Evolutionary conservation across 345 rosid species (phyloP).

Genomic region (Sonneratia alba): DNA sequence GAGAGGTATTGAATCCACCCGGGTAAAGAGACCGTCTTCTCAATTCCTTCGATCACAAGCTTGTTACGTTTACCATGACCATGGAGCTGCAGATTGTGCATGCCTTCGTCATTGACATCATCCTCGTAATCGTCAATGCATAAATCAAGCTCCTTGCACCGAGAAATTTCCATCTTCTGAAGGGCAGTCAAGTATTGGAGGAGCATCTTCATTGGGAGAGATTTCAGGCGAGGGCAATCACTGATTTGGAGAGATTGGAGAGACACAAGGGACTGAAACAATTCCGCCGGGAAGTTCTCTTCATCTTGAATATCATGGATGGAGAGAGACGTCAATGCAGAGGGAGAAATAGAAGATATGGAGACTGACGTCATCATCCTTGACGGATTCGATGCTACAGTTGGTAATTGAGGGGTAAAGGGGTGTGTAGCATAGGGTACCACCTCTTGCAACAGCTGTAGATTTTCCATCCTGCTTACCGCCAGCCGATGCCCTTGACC

Average conservation of each 20-base stretch:
- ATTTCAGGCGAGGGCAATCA: not conserved
- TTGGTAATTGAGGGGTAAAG: not conserved
- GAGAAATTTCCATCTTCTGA: not conserved
- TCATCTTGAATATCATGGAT: not conserved
- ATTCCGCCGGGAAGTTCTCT: not conserved
- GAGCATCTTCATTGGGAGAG: not conserved
- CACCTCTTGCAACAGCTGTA: not conserved
- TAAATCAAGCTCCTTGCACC: conserved; percentile 6
- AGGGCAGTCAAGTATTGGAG: not conserved
- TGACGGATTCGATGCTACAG: not conserved
- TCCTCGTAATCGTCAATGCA: not conserved
- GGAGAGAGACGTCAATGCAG: not conserved
- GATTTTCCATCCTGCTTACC: not conserved
- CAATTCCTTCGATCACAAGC: not conserved
- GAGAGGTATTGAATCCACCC: not conserved
- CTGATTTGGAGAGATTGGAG: not conserved
- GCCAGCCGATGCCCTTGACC: not conserved
- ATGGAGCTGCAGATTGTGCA: not conserved
- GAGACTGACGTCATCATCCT: not conserved
- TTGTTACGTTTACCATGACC: not conserved
- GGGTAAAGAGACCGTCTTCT: not conserved
- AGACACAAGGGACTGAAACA: not conserved
- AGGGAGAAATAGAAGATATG: not conserved
- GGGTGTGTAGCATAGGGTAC: not conserved
- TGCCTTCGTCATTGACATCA: not conserved